Base-by-base conservation (phyloP, 1,139 yeast genomes). In the Kluyveromyces sp. region DNA sequence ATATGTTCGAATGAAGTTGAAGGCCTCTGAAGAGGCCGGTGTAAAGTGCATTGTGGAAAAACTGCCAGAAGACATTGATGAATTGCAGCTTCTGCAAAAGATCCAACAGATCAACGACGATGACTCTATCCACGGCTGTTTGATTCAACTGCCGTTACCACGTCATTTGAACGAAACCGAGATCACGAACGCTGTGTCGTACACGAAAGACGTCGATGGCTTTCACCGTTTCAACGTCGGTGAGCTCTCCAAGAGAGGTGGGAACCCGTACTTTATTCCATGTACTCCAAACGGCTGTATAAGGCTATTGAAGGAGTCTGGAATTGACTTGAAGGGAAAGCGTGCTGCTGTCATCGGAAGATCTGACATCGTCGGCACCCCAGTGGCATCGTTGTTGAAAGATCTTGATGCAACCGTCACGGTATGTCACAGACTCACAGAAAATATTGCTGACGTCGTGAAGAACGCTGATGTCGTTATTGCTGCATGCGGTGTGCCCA, bases 341-440 rank as follows among this genome's bases (percentile, higher is more conserved):
- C 74, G 75, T 54, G 92, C 87, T 2, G 92, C 83, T 38, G 88
- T 83, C 11, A 67, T 84, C 52, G 94, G 94, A 34, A 74, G 94
- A 62, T 82, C 89, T 9, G 89, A 83, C 63, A 83, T 83, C 51
- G 94, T 83, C 30, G 94, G 94, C 48, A 80, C 83, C 28, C 94
- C 94, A 37, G 81, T 83, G 22, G 80, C 88, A 3, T 78, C 85
- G 41, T 67, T 83, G 67, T 70, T 83, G 57, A 80, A 78, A 57
- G 80, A 80, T 53, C 77, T 73, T 54, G 82, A 84, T 57, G 85
- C 87, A 47, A 83, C 92, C 3, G 92, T 83, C 20, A 83, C 92
- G 8, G 71, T 77, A 45, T 75, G 86, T 49, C 94, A 83, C 56
- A 73, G 83, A 48, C 67, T 71, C 56, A 78, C 86, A 16, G 50